phyloP scores from a whole-genome alignment of 345 rosid species.

The Salix koriyanagi region DNA sequence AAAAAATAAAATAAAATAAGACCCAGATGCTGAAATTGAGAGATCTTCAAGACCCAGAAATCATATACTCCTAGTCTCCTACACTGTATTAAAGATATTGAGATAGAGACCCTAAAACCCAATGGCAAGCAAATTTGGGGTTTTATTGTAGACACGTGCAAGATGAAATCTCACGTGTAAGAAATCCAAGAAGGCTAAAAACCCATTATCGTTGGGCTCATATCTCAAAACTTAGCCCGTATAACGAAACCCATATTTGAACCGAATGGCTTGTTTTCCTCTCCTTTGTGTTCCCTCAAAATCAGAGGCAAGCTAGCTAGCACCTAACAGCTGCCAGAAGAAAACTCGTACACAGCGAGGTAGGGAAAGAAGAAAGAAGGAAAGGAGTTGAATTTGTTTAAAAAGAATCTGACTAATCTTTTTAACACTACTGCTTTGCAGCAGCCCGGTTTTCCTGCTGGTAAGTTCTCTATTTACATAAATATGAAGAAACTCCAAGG shows the following conservation, averaged over 20 bases:
- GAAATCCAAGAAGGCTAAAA: neutral
- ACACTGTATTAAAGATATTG: neutral
- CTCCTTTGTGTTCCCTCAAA: neutral
- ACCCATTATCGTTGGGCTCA: neutral
- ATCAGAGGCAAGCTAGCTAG: neutral
- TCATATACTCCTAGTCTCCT: neutral
- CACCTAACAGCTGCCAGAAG: neutral
- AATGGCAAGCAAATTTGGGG: conserved; percentile 5
- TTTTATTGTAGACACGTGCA: conserved; percentile 12
- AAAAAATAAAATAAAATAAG: neutral
- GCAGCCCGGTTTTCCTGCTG: neutral
- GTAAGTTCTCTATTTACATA: neutral
- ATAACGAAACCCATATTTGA: neutral
- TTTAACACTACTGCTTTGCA: neutral
- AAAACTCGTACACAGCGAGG: neutral
- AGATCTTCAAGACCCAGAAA: neutral
- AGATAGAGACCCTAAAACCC: conserved; percentile 9
- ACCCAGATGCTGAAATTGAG: no score
- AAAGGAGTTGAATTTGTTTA: neutral
- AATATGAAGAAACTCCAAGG: neutral
- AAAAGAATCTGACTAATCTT: neutral
- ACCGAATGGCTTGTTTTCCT: neutral
- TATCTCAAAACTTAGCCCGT: neutral
- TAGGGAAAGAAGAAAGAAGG: neutral
- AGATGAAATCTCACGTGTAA: neutral